Evolutionary conservation across 345 rosid species (phyloP), one percentile per base, ranked within the genome.

Genomic region (Dimocarpus longan): DNA sequence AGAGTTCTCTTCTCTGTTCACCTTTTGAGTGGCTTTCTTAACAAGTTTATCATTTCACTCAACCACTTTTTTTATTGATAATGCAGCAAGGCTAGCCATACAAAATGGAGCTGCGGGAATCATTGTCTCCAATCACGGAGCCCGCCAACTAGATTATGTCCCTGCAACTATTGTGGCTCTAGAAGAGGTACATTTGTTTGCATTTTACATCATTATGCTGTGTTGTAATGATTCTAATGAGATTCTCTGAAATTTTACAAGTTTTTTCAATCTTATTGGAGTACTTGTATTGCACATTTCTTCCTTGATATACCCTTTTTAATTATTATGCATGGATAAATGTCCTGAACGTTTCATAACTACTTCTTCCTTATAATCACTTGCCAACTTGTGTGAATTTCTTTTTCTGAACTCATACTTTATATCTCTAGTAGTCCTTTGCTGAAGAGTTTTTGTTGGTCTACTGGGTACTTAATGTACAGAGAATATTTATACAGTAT

Each of bases 101-200:
- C 90, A 92, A 50, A 76, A 72, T 50, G 98, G 98, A 81, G 98
- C 91, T 76, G 93, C 98, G 43, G 98, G 98, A 71, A 95, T 95
- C 56, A 91, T 93, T 19, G 98, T 95, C 37, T 95, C 98, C 72
- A 95, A 95, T 74, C 98, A 95, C 1, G 98, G 98, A 76, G 98
- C 97, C 44, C 97, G 98, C 73, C 98, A 95, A 76, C 98, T 95
- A 21, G 98, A 95, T 87, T 92, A 90, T 80, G 92, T 89, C 24
- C 98, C 98, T 39, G 91, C 98, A 39, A 91, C 99, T 76, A 91
- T 93, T 78, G 75, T 81, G 86, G 97, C 94, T 22, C 80, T 96
- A 80, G 98, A 96, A 85, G 99, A 93, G 97, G 98, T 95, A 74
- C 5, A 19, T 64, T 60, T 71, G 22, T n/a, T 63, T 71, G 39